A percentile compares a stretch with the other conserved stretches of the same genome.
Conservation (phyloP, 441 rosid genomes). For the Gossypium lobatum region DNA sequence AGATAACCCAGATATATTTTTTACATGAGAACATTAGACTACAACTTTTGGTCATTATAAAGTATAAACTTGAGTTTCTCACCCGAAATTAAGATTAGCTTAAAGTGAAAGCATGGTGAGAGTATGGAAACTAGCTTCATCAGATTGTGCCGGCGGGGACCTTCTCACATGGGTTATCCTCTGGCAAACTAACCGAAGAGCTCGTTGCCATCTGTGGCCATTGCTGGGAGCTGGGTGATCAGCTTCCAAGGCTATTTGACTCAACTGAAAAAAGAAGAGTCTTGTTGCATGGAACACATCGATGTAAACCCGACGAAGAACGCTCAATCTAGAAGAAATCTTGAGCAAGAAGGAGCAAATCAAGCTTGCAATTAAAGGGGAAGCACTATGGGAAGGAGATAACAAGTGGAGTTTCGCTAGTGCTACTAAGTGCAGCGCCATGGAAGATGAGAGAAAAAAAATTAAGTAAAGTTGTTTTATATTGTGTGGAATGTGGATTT, state of each 20-base stretch:
- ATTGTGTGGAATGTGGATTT: background rate
- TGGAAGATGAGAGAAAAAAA: background rate
- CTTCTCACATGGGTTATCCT: slow-evolving; percentile 16
- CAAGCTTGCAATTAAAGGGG: background rate
- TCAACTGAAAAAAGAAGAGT: slow-evolving; percentile 9
- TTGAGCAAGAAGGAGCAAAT: background rate
- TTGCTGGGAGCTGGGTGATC: slow-evolving; percentile 1
- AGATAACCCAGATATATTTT: background rate
- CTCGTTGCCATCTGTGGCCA: slow-evolving; percentile 34
- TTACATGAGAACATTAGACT: background rate
- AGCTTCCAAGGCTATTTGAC: slow-evolving; percentile 19
- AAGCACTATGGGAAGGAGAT: background rate
- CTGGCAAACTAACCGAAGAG: slow-evolving; percentile 28
- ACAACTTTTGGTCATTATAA: background rate
- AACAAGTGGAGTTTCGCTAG: background rate
- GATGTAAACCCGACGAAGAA: background rate
- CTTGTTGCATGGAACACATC: background rate
- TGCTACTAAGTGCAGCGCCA: slow-evolving; percentile 25
- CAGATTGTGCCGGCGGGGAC: slow-evolving; percentile 16
- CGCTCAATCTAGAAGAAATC: background rate
- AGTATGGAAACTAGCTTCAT: slow-evolving; percentile 37
- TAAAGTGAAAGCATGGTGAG: slow-evolving; percentile 40
- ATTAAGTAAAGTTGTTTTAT: background rate
- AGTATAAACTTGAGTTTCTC: background rate
- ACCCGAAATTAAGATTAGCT: background rate